phyloP scores from a whole-genome alignment of 108 stramenopile genomes.

The Parmales sp. region DNA sequence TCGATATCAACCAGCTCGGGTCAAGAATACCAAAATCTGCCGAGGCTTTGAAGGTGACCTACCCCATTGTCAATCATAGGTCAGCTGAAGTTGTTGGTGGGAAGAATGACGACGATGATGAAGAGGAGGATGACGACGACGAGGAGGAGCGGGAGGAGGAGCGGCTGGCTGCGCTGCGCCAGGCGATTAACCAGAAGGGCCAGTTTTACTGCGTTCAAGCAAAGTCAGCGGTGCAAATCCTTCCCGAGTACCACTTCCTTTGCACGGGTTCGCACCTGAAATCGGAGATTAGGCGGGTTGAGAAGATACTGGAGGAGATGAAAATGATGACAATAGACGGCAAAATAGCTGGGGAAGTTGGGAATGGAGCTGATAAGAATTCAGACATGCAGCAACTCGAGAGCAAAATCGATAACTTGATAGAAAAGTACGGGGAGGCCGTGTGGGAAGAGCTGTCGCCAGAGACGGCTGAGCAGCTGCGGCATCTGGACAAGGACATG shows the following conservation, averaged over 20 bases:
- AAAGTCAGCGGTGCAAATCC: not conserved
- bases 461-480: not conserved
- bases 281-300: not conserved
- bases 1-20: not conserved
- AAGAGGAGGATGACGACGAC: not conserved
- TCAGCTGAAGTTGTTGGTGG: not conserved
- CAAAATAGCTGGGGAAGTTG: not conserved
- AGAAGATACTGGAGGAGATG: not conserved
- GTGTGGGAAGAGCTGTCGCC: not conserved
- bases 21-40: not conserved
- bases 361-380: not conserved
- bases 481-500: not conserved
- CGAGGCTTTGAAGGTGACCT: conserved; percentile 1
- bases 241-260: not conserved
- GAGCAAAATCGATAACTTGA: not conserved
- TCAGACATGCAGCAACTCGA: not conserved
- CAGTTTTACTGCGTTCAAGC: not conserved
- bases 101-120: not conserved
- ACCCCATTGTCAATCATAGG: not conserved
- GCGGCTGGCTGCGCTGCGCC: no score
- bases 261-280: not conserved
- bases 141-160: not conserved
- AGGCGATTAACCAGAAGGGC: no score
- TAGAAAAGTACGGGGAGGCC: not conserved
- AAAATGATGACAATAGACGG: not conserved